phyloP scores from a whole-genome alignment of 2,329 filamentous ascomycete genomes.

The Nannizzia gypsea region DNA sequence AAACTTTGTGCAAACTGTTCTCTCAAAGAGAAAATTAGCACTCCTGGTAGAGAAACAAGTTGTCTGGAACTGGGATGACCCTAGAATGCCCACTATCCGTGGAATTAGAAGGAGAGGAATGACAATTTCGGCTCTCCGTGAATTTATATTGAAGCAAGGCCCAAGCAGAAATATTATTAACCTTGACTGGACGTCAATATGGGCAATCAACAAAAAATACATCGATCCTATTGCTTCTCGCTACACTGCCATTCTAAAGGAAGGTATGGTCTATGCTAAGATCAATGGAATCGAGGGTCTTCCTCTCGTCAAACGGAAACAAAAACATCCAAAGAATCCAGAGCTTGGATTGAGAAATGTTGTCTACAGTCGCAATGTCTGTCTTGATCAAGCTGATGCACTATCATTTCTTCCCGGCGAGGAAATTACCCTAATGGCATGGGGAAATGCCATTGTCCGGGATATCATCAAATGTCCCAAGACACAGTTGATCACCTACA shows the following conservation, averaged over 20 bases:
- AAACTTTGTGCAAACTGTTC: slow-evolving; percentile 28
- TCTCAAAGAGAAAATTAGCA: slow-evolving; percentile 29
- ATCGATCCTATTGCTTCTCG: slow-evolving; percentile 38
- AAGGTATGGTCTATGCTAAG: slow-evolving; percentile 51
- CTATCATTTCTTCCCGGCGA: slow-evolving; percentile 70
- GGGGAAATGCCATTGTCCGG: slow-evolving; percentile 21
- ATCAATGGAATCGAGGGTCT: neutral
- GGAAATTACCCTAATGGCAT: slow-evolving; percentile 82
- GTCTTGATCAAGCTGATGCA: slow-evolving; percentile 72
- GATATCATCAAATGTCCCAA: slow-evolving; percentile 12
- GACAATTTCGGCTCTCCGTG: slow-evolving; percentile 25
- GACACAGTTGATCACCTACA: slow-evolving; percentile 18
- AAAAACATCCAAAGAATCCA: slow-evolving; percentile 12
- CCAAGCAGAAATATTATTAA: slow-evolving; percentile 39
- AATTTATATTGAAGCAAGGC: slow-evolving; percentile 41
- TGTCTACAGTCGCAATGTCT: neutral
- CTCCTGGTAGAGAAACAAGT: slow-evolving; percentile 25
- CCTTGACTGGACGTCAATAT: slow-evolving; percentile 40
- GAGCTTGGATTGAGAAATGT: neutral
- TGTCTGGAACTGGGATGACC: slow-evolving; percentile 30
- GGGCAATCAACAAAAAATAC: slow-evolving; percentile 61
- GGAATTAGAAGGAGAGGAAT: slow-evolving; percentile 28
- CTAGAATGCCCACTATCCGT: slow-evolving; percentile 28
- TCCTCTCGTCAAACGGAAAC: neutral
- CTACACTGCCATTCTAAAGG: slow-evolving; percentile 52